Evolutionary conservation across 257 asterid genomes (phyloP), one percentile per base, ranked within the genome.

Genomic region (Leonotis leonurus): DNA sequence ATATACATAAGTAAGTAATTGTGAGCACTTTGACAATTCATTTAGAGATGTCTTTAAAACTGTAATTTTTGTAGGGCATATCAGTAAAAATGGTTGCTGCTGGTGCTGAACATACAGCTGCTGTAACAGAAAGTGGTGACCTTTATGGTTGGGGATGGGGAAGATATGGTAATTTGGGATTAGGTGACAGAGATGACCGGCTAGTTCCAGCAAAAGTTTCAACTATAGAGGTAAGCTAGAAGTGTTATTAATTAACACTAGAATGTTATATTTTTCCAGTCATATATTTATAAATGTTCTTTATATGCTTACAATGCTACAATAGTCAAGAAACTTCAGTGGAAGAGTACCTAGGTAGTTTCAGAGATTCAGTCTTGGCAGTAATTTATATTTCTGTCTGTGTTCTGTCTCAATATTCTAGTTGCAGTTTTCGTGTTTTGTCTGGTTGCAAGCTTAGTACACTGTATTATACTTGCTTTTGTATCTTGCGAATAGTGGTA

Each of bases 131-230:
- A 82, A 94, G 85, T 50, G 99, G 97, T 51, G 91, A 85, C 69
- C 89, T 92, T 56, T 92, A 89, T 55, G 99, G 99, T 72, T 92
- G 99, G 99, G 99, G 99, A 62, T 92, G 99, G 99, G 99, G 99
- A 25, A 78, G 96, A 67, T 92, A 92, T 65, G 99, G 99, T 70
- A 92, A 92, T 74, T 73, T 92, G 78, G 99, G 99, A 39, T 79
- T 92, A 76, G 99, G 99, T 36, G 99, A 92, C 79, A 74, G 97
- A 72, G 70, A 74, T 51, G 99, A 92, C 72, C 96, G 95, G 48
- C 70, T 79, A 61, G 72, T 92, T 57, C 99, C 99, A 1, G 86
- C 69, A 62, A 92, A 83, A 83, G 99, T 85, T 71, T 75, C 89
- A 59, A 78, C 83, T 46, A 65, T 72, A 35, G 78, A 76, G 95